Percentiles rank a stretch among this genome's conserved stretches.
Conservation (phyloP, 495 filamentous ascomycete genomes). For the Talaromyces thailandensis region DNA sequence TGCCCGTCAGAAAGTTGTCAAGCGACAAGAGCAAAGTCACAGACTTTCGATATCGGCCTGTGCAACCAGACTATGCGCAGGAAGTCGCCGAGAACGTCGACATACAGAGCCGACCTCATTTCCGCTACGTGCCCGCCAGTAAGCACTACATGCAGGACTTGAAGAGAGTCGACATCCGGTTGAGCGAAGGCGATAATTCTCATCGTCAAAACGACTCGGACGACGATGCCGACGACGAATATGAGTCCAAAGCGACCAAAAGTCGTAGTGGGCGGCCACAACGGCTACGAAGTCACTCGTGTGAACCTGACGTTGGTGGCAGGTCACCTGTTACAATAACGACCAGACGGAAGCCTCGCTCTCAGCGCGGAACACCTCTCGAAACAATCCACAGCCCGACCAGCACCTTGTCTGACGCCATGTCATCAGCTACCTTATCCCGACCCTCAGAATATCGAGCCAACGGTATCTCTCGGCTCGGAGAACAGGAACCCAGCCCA, state of each 20-base stretch:
- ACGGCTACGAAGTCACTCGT: slow-evolving; percentile 4
- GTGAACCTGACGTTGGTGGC: neutral
- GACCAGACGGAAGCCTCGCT: neutral
- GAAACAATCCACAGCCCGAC: slow-evolving; percentile 2
- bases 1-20: neutral
- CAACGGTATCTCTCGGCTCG: neutral
- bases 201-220: slow-evolving; percentile 10
- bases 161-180: neutral
- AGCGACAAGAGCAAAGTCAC: neutral
- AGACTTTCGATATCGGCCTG: slow-evolving; percentile 9
- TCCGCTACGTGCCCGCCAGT: slow-evolving; percentile 28
- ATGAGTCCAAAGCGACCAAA: slow-evolving; percentile 1
- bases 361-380: neutral
- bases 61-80: slow-evolving; percentile 7
- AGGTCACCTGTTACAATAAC: neutral
- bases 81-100: slow-evolving; percentile 22
- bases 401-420: neutral
- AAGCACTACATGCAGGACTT: slow-evolving; percentile 16
- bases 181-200: slow-evolving; percentile 9
- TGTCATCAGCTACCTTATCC: neutral
- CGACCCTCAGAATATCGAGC: neutral
- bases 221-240: slow-evolving; percentile 2
- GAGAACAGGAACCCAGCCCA: neutral
- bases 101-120: slow-evolving; percentile 9
- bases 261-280: neutral